Evolutionary conservation across 805 yeast genomes (phyloP).

Genomic region (Candida namnaoensis): DNA sequence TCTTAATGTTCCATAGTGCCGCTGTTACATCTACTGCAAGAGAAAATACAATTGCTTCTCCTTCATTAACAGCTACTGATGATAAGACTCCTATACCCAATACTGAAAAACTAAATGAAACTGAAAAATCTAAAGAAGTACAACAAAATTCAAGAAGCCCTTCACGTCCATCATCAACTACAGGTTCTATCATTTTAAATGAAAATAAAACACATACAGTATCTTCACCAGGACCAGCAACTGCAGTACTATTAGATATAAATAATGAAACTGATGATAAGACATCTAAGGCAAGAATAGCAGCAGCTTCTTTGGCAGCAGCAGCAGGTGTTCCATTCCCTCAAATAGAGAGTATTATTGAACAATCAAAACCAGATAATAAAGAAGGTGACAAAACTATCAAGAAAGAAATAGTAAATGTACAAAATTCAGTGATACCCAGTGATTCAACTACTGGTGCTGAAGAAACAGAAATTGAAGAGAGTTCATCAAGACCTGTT

Average conservation of each 20-base stretch:
- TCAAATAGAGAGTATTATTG: conserved; percentile 12
- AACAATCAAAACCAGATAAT: background rate
- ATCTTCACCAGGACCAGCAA: conserved; percentile 30
- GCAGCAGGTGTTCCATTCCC: conserved; percentile 77
- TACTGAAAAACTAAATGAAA: no score
- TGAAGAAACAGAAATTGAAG: background rate
- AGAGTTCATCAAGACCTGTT: background rate
- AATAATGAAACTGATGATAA: conserved; percentile 5
- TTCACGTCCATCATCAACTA: no score
- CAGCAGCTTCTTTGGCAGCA: conserved; percentile 78
- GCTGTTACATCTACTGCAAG: conserved; percentile 19
- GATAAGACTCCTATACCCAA: no score
- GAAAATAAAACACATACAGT: no score
- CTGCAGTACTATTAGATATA: conserved; percentile 19
- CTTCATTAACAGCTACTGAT: conserved; percentile 7
- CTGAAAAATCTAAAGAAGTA: no score
- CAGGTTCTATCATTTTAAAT: no score
- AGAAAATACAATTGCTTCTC: conserved; percentile 19
- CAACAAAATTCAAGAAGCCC: no score
- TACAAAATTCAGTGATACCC: background rate
- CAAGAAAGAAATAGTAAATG: no score
- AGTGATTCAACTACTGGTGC: no score
- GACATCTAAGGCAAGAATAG: conserved; percentile 48
- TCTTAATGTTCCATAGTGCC: conserved; percentile 52
- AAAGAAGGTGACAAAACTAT: no score